Evolutionary conservation across 768 basidiomycete species (phyloP), one percentile per base, ranked within the genome.

Genomic region (Dacryopinax primogenitus): DNA sequence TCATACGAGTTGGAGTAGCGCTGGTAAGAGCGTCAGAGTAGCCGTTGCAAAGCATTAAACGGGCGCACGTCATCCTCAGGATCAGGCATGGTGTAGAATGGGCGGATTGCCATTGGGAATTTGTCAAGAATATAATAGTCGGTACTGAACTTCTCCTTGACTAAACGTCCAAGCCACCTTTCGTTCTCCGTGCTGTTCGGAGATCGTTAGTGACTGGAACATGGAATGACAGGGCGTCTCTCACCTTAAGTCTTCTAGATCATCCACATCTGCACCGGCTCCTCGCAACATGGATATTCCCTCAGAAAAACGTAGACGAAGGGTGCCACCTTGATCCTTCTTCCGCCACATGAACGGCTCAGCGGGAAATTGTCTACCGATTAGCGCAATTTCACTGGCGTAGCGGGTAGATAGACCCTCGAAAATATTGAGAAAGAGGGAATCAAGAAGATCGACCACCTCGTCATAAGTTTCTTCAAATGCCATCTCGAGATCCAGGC

Each of bases 71-170:
- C 86, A 76, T 98, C 88, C 68, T 83, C 80, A 13, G 95, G 84
- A 78, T 99, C 96, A 65, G 94, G 90, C 96, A 99, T 98, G 64
- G 96, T 99, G 78, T 99, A 99, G 79, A 99, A 99, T 1, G 96
- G 96, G 64, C 96, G 88, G 66, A 98, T 84, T 36, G 82, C 88
- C 75, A 94, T 81, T 3, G 96, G 96, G 83, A 98, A 99, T 77
- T 98, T 99, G 82, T 99, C 96, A 70, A 99, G 86, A 75, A 98
- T 98, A 78, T 89, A 99, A 79, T 97, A 99, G 76, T 99, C 96
- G 47, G 92, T 97, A 71, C 92, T 85, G 74, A 96, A 95, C 77
- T 96, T 97, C 63, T 84, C 86, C 73, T 87, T 90, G 71, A 99
- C 85, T 64, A 98, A 78, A 61, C 86, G 80, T 23, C 96, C 96